phyloP scores from a whole-genome alignment of 257 asterid genomes.

The Mentha longifolia region DNA sequence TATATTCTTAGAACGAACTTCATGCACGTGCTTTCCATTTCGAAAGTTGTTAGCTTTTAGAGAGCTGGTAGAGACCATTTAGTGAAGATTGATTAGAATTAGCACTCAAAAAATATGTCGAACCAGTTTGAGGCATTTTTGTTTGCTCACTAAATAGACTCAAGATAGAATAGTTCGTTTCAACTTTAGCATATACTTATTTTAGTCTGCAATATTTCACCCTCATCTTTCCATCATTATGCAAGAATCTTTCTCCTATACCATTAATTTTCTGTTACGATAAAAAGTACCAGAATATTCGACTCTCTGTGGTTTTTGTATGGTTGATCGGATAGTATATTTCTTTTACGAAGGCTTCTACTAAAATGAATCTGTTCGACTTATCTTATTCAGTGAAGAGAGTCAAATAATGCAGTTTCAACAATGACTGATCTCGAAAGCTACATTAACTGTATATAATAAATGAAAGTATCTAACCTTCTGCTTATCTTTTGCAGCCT shows the following conservation, averaged over 20 bases:
- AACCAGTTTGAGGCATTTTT: too few species aligned
- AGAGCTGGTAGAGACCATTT: neutral
- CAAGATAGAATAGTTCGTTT: too few species aligned
- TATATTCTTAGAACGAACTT: neutral
- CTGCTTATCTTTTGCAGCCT: constrained; percentile 40
- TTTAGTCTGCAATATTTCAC: too few species aligned
- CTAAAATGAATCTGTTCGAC: neutral
- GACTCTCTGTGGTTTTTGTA: neutral
- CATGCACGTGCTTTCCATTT: neutral
- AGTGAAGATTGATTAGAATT: neutral
- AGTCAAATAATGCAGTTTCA: neutral
- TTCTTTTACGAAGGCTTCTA: neutral
- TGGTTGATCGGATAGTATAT: neutral
- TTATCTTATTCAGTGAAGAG: constrained; percentile 7
- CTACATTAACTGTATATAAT: constrained; percentile 3
- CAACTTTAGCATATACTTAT: too few species aligned
- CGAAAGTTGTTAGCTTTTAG: neutral
- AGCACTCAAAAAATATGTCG: neutral
- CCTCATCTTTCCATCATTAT: too few species aligned
- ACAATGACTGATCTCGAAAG: neutral
- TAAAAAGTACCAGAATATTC: too few species aligned
- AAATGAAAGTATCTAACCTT: constrained; percentile 11
- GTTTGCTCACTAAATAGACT: too few species aligned
- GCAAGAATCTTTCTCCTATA: neutral
- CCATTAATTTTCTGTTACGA: too few species aligned